phyloP scores from a whole-genome alignment of 2,329 filamentous ascomycete genomes.

The Aureobasidium mangrovei region DNA sequence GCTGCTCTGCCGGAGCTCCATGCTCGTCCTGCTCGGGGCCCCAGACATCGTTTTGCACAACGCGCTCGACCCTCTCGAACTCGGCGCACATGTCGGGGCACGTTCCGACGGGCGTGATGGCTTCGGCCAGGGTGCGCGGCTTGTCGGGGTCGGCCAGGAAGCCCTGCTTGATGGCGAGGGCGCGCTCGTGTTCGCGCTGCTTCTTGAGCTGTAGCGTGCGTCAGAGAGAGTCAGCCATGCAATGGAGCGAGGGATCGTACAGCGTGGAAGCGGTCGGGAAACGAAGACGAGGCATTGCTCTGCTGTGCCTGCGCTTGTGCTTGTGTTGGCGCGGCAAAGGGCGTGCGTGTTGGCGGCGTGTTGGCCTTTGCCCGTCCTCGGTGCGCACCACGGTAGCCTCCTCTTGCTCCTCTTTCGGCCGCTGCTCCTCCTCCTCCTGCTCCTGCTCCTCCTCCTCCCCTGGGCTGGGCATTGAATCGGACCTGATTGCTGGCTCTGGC shows the following conservation, averaged over 20 bases:
- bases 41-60: slow-evolving; percentile 54
- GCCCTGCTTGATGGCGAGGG: slow-evolving; percentile 43
- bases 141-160: slow-evolving; percentile 52
- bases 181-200: slow-evolving; percentile 41
- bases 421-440: too few relatives aligned
- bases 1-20: slow-evolving; percentile 36
- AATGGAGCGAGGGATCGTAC: slow-evolving; percentile 5
- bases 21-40: slow-evolving; percentile 41
- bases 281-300: slow-evolving; percentile 9
- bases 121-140: slow-evolving; percentile 50
- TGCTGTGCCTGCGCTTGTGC: neutral
- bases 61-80: slow-evolving; percentile 52
- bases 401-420: neutral
- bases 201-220: slow-evolving; percentile 34
- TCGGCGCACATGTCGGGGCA: slow-evolving; percentile 58
- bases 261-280: slow-evolving; percentile 10
- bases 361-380: slow-evolving; percentile 5
- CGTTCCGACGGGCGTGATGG: slow-evolving; percentile 53
- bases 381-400: neutral
- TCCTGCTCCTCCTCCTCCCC: neutral
- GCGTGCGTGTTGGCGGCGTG: slow-evolving; percentile 6
- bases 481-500: slow-evolving; percentile 11
- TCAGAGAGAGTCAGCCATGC: slow-evolving; percentile 6
- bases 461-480: slow-evolving; percentile 1
- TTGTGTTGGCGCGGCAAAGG: slow-evolving; percentile 4